phyloP scores from a whole-genome alignment of 1,139 yeast genomes.

The Citeromyces hawaiiensis region DNA sequence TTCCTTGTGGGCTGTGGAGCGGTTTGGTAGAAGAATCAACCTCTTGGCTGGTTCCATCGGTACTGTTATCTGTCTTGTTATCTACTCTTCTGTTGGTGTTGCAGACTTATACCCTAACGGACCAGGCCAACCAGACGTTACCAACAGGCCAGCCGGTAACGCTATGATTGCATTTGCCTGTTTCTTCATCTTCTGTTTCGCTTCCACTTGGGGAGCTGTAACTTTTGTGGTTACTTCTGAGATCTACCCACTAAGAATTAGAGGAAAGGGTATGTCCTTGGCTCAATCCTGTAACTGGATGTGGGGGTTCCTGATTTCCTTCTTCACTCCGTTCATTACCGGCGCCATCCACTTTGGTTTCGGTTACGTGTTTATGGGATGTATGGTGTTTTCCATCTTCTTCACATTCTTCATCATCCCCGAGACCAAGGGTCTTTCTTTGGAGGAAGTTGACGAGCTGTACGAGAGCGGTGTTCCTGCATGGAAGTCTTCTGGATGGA shows the following conservation, averaged over 20 bases:
- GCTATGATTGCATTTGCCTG: constrained; percentile 73
- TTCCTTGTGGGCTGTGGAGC: constrained; percentile 55
- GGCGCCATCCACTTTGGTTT: constrained; percentile 40
- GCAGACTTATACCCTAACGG: constrained; percentile 47
- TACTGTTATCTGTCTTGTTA: constrained; percentile 52
- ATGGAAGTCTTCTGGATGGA: background rate
- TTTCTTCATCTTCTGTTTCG: constrained; percentile 70
- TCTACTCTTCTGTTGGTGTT: constrained; percentile 61
- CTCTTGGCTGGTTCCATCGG: constrained; percentile 50
- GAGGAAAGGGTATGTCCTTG: constrained; percentile 70
- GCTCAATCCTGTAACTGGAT: constrained; percentile 72
- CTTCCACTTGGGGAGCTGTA: constrained; percentile 82
- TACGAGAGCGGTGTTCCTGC: constrained; percentile 15
- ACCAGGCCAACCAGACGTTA: constrained; percentile 9
- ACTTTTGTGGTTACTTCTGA: constrained; percentile 72
- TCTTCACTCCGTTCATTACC: constrained; percentile 63
- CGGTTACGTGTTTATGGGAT: constrained; percentile 69
- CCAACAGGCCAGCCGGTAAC: constrained; percentile 41
- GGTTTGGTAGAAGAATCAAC: constrained; percentile 57
- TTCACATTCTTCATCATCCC: constrained; percentile 56
- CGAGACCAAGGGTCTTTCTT: constrained; percentile 61
- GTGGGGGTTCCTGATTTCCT: constrained; percentile 65
- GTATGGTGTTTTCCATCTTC: constrained; percentile 42
- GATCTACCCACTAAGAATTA: constrained; percentile 63
- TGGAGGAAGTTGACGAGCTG: constrained; percentile 65